Conservation (phyloP, 257 asterid species). For the Petunia secreta region DNA sequence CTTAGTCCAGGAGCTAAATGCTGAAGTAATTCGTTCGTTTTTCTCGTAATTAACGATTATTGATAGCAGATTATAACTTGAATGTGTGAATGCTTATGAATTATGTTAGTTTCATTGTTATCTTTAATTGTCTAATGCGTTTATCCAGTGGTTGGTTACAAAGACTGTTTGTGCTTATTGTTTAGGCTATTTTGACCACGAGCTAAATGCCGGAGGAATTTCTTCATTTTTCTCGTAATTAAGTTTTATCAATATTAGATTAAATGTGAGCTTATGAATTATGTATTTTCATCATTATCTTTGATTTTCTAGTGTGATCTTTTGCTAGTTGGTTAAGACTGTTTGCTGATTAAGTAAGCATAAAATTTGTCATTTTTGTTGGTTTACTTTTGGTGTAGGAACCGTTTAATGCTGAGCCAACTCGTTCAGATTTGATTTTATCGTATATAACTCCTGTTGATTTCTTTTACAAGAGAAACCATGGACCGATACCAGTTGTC, state of each 20-base stretch:
- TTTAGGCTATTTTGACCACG: too few species aligned
- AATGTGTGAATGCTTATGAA: conserved; percentile 7
- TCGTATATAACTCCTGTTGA: conserved; percentile 86
- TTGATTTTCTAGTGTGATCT: not conserved
- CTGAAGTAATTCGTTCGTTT: not conserved
- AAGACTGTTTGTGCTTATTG: not conserved
- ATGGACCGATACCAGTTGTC: conserved; percentile 91
- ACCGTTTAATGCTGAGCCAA: conserved; percentile 97
- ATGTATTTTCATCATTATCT: not conserved
- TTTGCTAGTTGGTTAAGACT: not conserved
- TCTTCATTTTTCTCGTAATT: not conserved
- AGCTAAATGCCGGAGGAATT: not conserved
- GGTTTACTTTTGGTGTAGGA: conserved; percentile 51
- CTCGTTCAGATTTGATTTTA: conserved; percentile 63
- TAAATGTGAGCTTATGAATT: not conserved
- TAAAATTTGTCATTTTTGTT: not conserved
- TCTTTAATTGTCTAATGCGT: not conserved
- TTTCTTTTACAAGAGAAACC: conserved; percentile 92
- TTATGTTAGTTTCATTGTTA: not conserved
- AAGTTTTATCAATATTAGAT: not conserved
- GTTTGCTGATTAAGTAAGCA: conserved; percentile 4
- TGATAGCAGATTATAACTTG: not conserved
- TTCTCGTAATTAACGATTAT: not conserved
- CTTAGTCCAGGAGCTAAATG: not conserved
- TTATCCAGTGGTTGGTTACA: not conserved